Base-by-base conservation (phyloP, 2,329 filamentous ascomycete species). In the Ustulina deusta region DNA sequence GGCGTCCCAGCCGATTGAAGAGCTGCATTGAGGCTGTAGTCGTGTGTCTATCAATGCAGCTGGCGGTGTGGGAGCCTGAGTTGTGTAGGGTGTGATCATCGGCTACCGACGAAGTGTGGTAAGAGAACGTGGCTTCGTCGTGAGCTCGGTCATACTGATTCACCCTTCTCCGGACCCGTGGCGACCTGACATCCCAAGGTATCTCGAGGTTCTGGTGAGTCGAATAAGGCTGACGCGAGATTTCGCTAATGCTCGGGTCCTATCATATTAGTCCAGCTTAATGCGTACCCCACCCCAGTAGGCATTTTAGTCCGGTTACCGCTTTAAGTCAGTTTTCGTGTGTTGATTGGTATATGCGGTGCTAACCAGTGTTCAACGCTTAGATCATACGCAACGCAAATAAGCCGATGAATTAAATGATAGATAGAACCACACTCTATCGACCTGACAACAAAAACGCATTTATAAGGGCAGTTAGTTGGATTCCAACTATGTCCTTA, bases 161-260 rank as follows among this genome's bases (percentile, higher is more conserved):
- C n/a, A 32, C 49, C 15, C 15, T 36, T 61, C 36, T 56, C 27
- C 55, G 11, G 29, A 20, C 49, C 55, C 60, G 36, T 66, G 29
- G 56, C 36, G n/a, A 13, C 25, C 27, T 27, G 17, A 29, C 9
- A 22, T 32, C 48, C 27, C 32, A 29, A 52, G 52, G 29, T 46
- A 64, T 48, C 20, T 52, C 56, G 38, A 48, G 15, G 17, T 25
- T 25, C 38, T 44, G 36, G 44, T 64, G 9, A 61, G 29, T 32
- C 29, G 49, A 48, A 59, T 64, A 62, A 61, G 60, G 67, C 66
- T 69, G 64, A 69, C 65, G 44, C 56, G 52, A 55, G 64, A 61
- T 61, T 46, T 64, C 46, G 60, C 55, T 56, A 64, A 52, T n/a
- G 36, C 44, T 57, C 40, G 56, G 42, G 52, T 55, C 54, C 54